Conservation (phyloP, 345 rosid genomes). For the Kernera saxatilis region DNA sequence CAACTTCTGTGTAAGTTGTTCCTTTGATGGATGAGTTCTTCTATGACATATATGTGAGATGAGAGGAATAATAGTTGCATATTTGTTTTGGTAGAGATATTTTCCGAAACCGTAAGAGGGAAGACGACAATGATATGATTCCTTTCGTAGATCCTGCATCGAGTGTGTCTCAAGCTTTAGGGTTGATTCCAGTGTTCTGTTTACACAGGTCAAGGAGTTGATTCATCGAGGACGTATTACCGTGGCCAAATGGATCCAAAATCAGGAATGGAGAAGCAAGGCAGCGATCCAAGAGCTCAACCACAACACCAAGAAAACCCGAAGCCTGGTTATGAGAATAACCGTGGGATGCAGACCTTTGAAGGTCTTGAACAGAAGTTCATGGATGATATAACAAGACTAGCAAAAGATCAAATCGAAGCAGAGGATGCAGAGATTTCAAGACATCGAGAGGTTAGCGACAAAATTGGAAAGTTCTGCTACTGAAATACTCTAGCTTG, state of each 20-base stretch:
- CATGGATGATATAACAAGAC: slow-evolving; percentile 58
- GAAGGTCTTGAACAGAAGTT: slow-evolving; percentile 71
- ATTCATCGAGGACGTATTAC: slow-evolving; percentile 56
- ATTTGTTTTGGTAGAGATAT: neutral
- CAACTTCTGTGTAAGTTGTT: neutral
- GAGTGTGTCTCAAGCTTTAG: neutral
- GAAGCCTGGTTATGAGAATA: slow-evolving; percentile 47
- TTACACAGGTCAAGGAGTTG: slow-evolving; percentile 66
- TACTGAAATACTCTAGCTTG: neutral
- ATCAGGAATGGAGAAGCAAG: slow-evolving; percentile 45
- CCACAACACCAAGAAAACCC: slow-evolving; percentile 48
- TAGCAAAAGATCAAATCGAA: slow-evolving; percentile 62
- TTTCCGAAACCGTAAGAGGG: neutral
- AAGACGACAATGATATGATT: neutral
- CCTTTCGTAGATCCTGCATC: neutral
- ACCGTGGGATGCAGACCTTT: slow-evolving; percentile 41
- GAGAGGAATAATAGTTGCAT: neutral
- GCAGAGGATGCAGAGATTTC: slow-evolving; percentile 83
- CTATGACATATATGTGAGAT: neutral
- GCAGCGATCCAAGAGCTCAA: slow-evolving; percentile 48
- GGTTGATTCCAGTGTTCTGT: slow-evolving; percentile 3
- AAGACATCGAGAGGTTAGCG: slow-evolving; percentile 79
- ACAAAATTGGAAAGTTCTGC: neutral
- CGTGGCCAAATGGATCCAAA: slow-evolving; percentile 55
- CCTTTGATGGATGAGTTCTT: neutral